These are phyloP conservation scores for Aspergillus sp. DNA, from an alignment of 2,329 filamentous ascomycete genomes.

Conservation along the genomic window DNA sequence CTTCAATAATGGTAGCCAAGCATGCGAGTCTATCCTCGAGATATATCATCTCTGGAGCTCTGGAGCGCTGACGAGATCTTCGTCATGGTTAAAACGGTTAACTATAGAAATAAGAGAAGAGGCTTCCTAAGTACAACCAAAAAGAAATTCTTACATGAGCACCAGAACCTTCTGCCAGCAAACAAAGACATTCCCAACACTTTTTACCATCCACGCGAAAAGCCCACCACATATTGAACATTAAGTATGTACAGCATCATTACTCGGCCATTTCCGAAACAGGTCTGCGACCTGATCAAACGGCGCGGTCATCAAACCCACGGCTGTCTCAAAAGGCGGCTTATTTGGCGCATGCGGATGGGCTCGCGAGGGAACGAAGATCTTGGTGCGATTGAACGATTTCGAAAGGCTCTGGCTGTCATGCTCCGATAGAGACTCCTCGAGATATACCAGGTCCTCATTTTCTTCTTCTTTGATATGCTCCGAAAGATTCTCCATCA, in stretches of 20 bases:
- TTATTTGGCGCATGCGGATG: slow-evolving; percentile 56
- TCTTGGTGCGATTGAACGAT: slow-evolving; percentile 57
- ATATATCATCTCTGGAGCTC: too few relatives aligned
- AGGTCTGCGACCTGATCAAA: slow-evolving; percentile 54
- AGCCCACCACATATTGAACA: background rate
- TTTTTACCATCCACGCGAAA: background rate
- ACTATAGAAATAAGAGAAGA: too few relatives aligned
- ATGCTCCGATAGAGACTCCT: slow-evolving; percentile 41
- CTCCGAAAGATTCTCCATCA: slow-evolving; percentile 48
- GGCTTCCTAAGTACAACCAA: too few relatives aligned
- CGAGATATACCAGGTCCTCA: slow-evolving; percentile 53
- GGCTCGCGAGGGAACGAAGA: slow-evolving; percentile 55
- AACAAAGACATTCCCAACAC: too few relatives aligned
- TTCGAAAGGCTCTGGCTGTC: slow-evolving; percentile 43
- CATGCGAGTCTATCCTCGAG: too few relatives aligned
- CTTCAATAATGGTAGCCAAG: too few relatives aligned
- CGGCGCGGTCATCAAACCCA: slow-evolving; percentile 59
- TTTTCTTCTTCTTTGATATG: slow-evolving; percentile 58
- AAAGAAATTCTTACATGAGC: too few relatives aligned
- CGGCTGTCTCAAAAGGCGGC: slow-evolving; percentile 60
- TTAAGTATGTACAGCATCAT: background rate
- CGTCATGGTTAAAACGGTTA: too few relatives aligned
- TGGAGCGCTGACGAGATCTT: too few relatives aligned
- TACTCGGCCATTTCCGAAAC: slow-evolving; percentile 14
- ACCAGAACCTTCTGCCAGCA: too few relatives aligned